Evolutionary conservation across 2,329 filamentous ascomycete genomes (phyloP).

Genomic region (Beauveria australis): DNA sequence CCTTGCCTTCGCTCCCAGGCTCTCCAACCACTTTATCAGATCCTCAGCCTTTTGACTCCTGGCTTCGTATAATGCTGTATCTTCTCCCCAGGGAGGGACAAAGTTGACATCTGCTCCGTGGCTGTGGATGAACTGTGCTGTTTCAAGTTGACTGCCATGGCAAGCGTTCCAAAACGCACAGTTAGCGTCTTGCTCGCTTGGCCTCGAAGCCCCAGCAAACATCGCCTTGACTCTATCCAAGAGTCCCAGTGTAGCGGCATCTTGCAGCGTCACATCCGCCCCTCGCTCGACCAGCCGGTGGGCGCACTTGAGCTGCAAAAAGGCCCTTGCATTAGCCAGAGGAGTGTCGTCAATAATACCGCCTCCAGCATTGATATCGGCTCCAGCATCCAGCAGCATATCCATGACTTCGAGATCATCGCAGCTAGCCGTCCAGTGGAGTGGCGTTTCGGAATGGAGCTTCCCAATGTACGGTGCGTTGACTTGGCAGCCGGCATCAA

Average conservation of each 20-base stretch:
- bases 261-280: slow-evolving; percentile 11
- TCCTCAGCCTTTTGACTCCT: slow-evolving; percentile 1
- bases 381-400: slow-evolving; percentile 16
- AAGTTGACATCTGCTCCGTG: slow-evolving; percentile 9
- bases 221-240: slow-evolving; percentile 7
- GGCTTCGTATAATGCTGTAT: slow-evolving; percentile 12
- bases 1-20: not conserved
- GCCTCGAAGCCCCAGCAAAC: not conserved
- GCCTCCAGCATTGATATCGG: slow-evolving; percentile 14
- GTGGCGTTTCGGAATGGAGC: slow-evolving; percentile 13
- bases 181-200: slow-evolving; percentile 2
- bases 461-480: slow-evolving; percentile 12
- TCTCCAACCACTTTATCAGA: slow-evolving; percentile 10
- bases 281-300: slow-evolving; percentile 13
- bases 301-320: slow-evolving; percentile 13
- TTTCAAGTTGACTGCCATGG: slow-evolving; percentile 13
- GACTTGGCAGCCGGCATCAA: slow-evolving; percentile 11
- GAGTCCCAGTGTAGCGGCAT: slow-evolving; percentile 14
- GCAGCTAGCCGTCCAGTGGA: slow-evolving; percentile 14
- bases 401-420: slow-evolving; percentile 14
- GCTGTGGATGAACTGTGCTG: slow-evolving; percentile 11
- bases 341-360: slow-evolving; percentile 15
- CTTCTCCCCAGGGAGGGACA: slow-evolving; percentile 44
- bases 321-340: slow-evolving; percentile 13
- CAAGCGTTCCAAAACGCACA: slow-evolving; percentile 15